Evolutionary conservation across 306 rosid genomes (phyloP).

Genomic region (Trifolium fragiferum): DNA sequence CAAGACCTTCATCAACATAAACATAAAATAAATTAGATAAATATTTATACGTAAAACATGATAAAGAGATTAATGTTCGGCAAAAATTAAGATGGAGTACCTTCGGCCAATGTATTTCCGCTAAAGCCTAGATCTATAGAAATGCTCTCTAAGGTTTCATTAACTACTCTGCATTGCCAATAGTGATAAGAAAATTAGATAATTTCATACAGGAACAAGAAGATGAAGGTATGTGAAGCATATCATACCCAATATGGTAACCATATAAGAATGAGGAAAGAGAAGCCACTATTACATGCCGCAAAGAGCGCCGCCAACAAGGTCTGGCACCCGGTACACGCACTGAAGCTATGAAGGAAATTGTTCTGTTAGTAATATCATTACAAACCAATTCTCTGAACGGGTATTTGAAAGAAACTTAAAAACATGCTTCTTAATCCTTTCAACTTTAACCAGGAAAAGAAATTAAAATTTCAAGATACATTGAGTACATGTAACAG

Average conservation of each 20-base stretch:
- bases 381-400: slow-evolving; percentile 19
- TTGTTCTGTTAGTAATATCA: slow-evolving; percentile 40
- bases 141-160: slow-evolving; percentile 87
- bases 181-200: slow-evolving; percentile 37
- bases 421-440: background rate
- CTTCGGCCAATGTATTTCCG: slow-evolving; percentile 83
- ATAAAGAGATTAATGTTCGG: slow-evolving; percentile 17
- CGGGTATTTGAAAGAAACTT: background rate
- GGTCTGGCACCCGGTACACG: slow-evolving; percentile 61
- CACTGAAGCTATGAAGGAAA: slow-evolving; percentile 44
- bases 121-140: slow-evolving; percentile 77
- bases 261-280: slow-evolving; percentile 82
- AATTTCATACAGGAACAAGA: slow-evolving; percentile 15
- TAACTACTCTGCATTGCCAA: slow-evolving; percentile 72
- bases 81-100: slow-evolving; percentile 46
- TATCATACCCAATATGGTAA: slow-evolving; percentile 78
- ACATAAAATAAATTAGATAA: slow-evolving; percentile 30
- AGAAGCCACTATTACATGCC: slow-evolving; percentile 71
- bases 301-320: slow-evolving; percentile 66
- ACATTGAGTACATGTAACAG: background rate
- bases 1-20: slow-evolving; percentile 71
- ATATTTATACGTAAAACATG: slow-evolving; percentile 28
- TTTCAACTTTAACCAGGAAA: slow-evolving; percentile 20
- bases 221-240: slow-evolving; percentile 35
- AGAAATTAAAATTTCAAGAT: background rate